These are phyloP conservation scores for Oenanthe javanica DNA, from an alignment of 140 eudicot species.

Conservation along the genomic window DNA sequence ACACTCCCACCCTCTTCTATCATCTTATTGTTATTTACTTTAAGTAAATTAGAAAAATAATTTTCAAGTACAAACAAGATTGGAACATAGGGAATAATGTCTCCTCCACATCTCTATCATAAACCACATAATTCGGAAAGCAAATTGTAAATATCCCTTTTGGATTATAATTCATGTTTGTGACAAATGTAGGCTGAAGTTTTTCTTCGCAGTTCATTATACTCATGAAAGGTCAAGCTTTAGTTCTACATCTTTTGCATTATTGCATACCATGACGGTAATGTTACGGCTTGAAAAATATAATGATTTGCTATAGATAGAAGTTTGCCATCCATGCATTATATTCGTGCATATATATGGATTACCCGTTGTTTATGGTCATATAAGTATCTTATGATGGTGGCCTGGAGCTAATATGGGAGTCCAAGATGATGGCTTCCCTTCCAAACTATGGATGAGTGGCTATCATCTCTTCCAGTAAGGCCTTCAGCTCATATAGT, in stretches of 20 bases:
- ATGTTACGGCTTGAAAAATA: not conserved
- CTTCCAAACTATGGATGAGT: not conserved
- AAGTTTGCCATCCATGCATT: not conserved
- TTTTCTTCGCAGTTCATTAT: not conserved
- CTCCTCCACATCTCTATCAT: too few species aligned
- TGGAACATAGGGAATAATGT: too few species aligned
- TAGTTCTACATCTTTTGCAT: not conserved
- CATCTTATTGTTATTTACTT: not conserved
- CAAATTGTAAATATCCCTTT: too few species aligned
- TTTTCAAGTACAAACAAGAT: too few species aligned
- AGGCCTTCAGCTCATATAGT: not conserved
- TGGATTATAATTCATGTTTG: too few species aligned
- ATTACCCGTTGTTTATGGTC: not conserved
- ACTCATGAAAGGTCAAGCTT: not conserved
- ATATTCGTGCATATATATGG: not conserved
- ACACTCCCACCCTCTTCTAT: not conserved
- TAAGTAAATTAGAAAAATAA: too few species aligned
- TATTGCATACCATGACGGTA: too few species aligned
- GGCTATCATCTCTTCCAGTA: not conserved
- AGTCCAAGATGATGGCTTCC: not conserved
- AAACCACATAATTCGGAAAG: too few species aligned
- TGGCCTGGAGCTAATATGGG: not conserved
- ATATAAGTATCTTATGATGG: not conserved
- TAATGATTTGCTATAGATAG: too few species aligned
- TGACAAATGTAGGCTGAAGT: not conserved